These are phyloP conservation scores for Leavenworthia alabamica DNA, from an alignment of 345 rosid species.

Conservation along the genomic window DNA sequence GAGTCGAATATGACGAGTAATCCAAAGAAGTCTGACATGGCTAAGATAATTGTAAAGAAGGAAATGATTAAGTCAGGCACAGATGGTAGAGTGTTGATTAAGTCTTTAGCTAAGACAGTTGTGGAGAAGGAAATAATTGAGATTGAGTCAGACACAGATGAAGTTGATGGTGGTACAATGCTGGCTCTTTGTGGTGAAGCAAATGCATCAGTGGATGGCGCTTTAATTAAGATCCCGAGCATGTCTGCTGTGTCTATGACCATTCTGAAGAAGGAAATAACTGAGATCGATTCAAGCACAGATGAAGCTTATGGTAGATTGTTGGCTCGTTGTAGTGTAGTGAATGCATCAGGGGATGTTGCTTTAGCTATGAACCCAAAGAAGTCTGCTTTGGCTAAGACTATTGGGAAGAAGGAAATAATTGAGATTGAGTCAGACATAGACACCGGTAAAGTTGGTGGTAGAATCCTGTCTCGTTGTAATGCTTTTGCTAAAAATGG, in stretches of 20 bases:
- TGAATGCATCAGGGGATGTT: constrained; percentile 10
- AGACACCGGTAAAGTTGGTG: constrained; percentile 2
- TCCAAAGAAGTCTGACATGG: neutral
- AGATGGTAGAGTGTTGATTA: neutral
- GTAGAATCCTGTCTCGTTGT: neutral
- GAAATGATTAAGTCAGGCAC: neutral
- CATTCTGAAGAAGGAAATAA: neutral
- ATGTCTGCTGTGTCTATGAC: too few relatives aligned
- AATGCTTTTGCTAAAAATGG: neutral
- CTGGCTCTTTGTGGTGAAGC: neutral
- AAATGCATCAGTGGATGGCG: constrained; percentile 6
- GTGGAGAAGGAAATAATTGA: too few relatives aligned
- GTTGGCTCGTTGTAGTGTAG: constrained; percentile 4
- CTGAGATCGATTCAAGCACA: neutral
- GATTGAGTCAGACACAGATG: too few relatives aligned
- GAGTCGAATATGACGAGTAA: constrained; percentile 5
- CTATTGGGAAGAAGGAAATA: neutral
- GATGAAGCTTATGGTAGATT: neutral
- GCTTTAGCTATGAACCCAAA: neutral
- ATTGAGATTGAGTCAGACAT: neutral
- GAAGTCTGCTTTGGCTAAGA: neutral
- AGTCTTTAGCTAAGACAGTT: too few relatives aligned
- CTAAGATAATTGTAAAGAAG: neutral
- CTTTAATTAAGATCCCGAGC: neutral
- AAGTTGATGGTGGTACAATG: too few relatives aligned